A percentile compares a stretch with the other conserved stretches of the same genome.
phyloP scores from a whole-genome alignment of 176 grass and related monocot species.

The Aegilops umbellulata region DNA sequence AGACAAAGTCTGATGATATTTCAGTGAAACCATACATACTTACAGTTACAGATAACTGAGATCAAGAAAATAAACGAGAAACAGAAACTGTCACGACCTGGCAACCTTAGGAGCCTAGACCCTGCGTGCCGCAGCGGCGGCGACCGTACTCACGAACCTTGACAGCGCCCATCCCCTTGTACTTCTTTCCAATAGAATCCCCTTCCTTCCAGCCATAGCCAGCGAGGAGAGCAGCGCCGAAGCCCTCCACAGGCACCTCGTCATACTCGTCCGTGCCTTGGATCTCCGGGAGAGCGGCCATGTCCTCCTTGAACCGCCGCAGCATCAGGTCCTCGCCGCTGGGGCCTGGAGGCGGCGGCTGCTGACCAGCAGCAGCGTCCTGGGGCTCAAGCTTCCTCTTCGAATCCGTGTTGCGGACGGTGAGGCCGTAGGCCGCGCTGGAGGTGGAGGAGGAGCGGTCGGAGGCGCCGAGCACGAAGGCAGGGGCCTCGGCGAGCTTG shows the following conservation, averaged over 20 bases:
- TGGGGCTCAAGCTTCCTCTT: not conserved
- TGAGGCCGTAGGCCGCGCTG: not conserved
- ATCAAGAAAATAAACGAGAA: no score
- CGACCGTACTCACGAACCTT: not conserved
- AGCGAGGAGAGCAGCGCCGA: not conserved
- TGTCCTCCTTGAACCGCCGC: constrained; percentile 14
- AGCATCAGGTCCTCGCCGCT: not conserved
- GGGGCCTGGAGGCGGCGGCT: not conserved
- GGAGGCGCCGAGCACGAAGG: not conserved
- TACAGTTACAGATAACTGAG: no score
- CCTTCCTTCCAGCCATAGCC: not conserved
- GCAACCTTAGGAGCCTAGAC: no score
- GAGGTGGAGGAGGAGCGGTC: not conserved
- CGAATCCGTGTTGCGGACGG: not conserved
- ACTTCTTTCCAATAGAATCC: not conserved
- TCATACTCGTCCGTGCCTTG: not conserved
- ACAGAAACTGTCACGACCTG: no score
- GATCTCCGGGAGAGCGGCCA: not conserved
- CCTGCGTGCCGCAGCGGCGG: no score
- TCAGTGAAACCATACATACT: no score
- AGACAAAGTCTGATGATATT: no score
- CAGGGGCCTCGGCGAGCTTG: not conserved
- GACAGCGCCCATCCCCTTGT: not conserved
- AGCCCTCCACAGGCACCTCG: not conserved
- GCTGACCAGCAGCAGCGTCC: not conserved